Conservation (phyloP, 2,329 filamentous ascomycete genomes). For the Mycocentrospora acerina region DNA sequence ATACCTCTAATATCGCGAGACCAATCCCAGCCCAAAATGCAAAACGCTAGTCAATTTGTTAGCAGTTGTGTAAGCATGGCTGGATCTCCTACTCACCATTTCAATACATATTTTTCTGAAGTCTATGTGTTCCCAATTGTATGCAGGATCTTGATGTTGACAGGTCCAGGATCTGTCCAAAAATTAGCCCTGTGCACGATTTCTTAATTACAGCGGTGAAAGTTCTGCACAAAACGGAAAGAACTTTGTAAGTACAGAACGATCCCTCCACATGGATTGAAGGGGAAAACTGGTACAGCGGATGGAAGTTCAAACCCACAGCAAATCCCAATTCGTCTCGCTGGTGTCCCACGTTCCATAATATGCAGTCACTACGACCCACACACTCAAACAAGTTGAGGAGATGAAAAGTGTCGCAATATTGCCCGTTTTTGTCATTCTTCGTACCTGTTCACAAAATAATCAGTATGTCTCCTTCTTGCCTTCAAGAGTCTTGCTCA, state of each 20-base stretch:
- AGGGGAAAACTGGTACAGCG: no score
- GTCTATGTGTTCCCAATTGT: conserved; percentile 15
- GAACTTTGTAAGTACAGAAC: no score
- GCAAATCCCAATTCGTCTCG: conserved; percentile 22
- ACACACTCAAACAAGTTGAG: conserved; percentile 12
- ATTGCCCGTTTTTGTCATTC: conserved; percentile 21
- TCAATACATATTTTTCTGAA: conserved; percentile 16
- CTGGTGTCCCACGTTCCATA: conserved; percentile 22
- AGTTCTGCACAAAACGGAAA: no score
- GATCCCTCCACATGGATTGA: no score
- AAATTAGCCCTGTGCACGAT: not conserved
- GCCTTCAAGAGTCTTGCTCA: conserved; percentile 1
- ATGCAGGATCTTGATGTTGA: conserved; percentile 9
- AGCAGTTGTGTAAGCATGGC: not conserved
- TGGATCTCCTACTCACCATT: conserved; percentile 12
- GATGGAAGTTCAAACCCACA: no score
- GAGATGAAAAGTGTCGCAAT: conserved; percentile 18
- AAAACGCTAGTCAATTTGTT: conserved; percentile 3
- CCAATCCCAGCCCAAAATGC: conserved; percentile 20
- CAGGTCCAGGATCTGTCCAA: conserved; percentile 19
- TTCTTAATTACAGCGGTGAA: no score
- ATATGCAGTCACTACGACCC: conserved; percentile 18
- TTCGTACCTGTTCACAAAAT: conserved; percentile 10
- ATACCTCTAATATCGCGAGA: conserved; percentile 15
- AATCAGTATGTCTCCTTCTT: not conserved